Conservation (phyloP, 2,329 filamentous ascomycete species). For the Aspergillus novofumigatus region DNA sequence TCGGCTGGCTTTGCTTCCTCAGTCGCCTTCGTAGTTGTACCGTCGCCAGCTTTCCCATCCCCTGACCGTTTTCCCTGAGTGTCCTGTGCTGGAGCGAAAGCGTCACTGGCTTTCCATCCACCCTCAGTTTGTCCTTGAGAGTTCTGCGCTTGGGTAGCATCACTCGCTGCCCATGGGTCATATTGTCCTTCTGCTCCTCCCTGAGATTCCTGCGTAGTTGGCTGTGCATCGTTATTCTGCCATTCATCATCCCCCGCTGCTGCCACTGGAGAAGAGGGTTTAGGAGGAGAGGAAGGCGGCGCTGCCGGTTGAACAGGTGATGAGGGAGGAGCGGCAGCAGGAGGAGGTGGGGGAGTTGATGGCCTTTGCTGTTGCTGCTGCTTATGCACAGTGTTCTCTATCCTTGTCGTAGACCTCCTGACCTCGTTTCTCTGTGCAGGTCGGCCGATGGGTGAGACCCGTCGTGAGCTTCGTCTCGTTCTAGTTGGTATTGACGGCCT, state of each 20-base stretch:
- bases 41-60: neutral
- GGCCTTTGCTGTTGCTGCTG: neutral
- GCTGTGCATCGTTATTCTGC: neutral
- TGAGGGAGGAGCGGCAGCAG: neutral
- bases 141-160: neutral
- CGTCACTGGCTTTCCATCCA: neutral
- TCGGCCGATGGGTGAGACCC: neutral
- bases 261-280: neutral
- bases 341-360: neutral
- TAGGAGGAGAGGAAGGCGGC: neutral
- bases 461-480: neutral
- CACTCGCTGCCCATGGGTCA: neutral
- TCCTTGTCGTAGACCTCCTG: neutral
- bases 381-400: neutral
- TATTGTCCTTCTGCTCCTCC: neutral
- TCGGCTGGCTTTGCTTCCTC: neutral
- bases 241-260: neutral
- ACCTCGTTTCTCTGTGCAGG: neutral
- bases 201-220: neutral
- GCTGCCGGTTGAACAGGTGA: neutral
- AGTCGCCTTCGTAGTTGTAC: neutral
- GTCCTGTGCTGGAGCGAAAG: neutral
- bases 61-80: neutral
- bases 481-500: neutral
- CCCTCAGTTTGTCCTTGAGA: neutral